Percentiles rank a stretch among this genome's conserved stretches.
phyloP scores from a whole-genome alignment of 2,329 filamentous ascomycete genomes.

The Ceratocystiopsis sp. region DNA sequence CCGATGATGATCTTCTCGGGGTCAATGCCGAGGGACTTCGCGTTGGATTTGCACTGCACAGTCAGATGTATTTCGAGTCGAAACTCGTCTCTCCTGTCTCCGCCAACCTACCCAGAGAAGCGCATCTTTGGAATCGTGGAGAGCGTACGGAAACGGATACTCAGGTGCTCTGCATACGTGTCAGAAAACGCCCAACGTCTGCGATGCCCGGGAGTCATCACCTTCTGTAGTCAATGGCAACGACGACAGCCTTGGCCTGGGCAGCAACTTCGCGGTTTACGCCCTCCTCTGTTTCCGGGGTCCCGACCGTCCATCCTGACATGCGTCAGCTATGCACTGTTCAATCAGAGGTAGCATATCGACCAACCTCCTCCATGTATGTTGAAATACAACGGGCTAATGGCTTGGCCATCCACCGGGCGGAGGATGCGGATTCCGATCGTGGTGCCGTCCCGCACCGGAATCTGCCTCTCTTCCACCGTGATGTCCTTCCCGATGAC shows the following conservation, averaged over 20 bases:
- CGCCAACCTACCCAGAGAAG: slow-evolving; percentile 5
- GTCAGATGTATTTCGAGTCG: neutral
- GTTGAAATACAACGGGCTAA: neutral
- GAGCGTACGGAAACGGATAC: slow-evolving; percentile 8
- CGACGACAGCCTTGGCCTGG: slow-evolving; percentile 3
- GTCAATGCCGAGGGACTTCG: slow-evolving; percentile 3
- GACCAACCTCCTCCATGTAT: slow-evolving; percentile 2
- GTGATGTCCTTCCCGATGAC: neutral
- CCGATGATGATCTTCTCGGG: slow-evolving; percentile 5
- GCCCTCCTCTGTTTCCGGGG: slow-evolving; percentile 7
- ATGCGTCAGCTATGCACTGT: no score
- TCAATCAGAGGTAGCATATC: no score
- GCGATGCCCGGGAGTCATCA: neutral
- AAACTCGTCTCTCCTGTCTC: neutral
- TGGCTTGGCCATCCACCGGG: neutral
- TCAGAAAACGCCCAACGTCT: no score
- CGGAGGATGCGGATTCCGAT: neutral
- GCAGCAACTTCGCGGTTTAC: slow-evolving; percentile 4
- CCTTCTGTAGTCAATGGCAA: slow-evolving; percentile 9
- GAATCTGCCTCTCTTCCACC: neutral
- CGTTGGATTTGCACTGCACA: slow-evolving; percentile 1
- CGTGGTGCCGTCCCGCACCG: slow-evolving; percentile 1
- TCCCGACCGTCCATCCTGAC: slow-evolving; percentile 7
- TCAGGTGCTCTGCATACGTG: slow-evolving; percentile 5
- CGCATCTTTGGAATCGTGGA: slow-evolving; percentile 6